A percentile compares a stretch with the other conserved stretches of the same genome.
Conservation (phyloP, 352 stramenopile species). For the Globisporangium viniferum region DNA sequence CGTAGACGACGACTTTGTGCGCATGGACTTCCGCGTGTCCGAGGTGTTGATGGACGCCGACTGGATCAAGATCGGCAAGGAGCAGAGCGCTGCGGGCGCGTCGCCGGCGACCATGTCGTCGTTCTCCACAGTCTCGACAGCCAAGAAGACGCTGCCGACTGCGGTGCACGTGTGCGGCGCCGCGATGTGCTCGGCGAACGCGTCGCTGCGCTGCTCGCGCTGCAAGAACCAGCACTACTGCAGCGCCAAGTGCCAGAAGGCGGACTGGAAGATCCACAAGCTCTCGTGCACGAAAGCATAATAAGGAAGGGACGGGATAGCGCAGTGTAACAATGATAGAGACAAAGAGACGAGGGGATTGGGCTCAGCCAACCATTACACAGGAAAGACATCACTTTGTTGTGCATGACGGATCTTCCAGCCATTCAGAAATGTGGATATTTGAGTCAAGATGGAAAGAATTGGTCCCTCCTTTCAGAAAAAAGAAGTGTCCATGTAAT, state of each 20-base stretch:
- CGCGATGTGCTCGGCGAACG: constrained; percentile 66
- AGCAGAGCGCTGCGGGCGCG: constrained; percentile 33
- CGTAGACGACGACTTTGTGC: constrained; percentile 77
- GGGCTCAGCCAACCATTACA: not conserved
- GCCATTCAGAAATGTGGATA: not conserved
- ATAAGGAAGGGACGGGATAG: not conserved
- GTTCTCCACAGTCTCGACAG: constrained; percentile 23
- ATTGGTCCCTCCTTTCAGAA: not conserved
- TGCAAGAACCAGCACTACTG: constrained; percentile 88
- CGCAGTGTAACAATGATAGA: not conserved
- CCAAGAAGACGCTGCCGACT: constrained; percentile 23
- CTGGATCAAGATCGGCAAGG: constrained; percentile 68
- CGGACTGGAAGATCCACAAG: constrained; percentile 85
- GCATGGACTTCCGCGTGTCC: constrained; percentile 74
- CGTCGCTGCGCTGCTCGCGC: constrained; percentile 69
- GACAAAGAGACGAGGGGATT: not conserved
- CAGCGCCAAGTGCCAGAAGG: constrained; percentile 76
- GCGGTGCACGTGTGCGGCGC: constrained; percentile 61
- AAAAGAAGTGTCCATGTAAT: not conserved
- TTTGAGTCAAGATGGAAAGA: not conserved
- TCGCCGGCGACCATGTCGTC: constrained; percentile 24
- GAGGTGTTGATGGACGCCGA: constrained; percentile 62
- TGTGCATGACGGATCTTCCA: not conserved
- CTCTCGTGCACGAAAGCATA: constrained; percentile 37
- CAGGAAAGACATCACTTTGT: not conserved